Conservation (phyloP, 2,329 filamentous ascomycete genomes). For the Sclerotinia glacialis region DNA sequence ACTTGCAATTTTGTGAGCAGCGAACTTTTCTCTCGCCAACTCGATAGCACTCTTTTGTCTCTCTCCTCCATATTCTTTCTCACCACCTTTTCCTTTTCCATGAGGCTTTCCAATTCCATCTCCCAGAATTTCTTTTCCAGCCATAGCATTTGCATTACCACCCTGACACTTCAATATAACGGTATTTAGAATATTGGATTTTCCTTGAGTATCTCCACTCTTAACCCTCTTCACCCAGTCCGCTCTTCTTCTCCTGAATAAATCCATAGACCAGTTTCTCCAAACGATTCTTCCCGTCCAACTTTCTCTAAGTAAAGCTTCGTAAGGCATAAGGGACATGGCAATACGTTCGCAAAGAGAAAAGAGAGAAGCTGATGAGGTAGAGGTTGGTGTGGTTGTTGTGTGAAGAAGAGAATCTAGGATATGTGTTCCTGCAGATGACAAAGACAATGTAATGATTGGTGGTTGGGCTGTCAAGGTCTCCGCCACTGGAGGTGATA, state of each 20-base stretch:
- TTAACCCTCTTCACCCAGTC: slow-evolving; percentile 61
- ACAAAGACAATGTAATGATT: slow-evolving; percentile 44
- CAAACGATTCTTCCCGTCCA: slow-evolving; percentile 65
- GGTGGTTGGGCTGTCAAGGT: slow-evolving; percentile 19
- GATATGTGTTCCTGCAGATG: slow-evolving; percentile 63
- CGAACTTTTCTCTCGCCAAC: slow-evolving; percentile 38
- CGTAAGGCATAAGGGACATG: slow-evolving; percentile 57
- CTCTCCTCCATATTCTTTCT: slow-evolving; percentile 24
- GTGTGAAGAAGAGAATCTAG: slow-evolving; percentile 61
- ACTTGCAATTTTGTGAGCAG: slow-evolving; percentile 31
- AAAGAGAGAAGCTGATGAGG: slow-evolving; percentile 45
- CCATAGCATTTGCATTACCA: slow-evolving; percentile 14
- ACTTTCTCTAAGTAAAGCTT: slow-evolving; percentile 60
- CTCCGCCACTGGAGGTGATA: slow-evolving; percentile 36
- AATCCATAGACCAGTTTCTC: slow-evolving; percentile 72
- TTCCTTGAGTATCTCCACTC: slow-evolving; percentile 3
- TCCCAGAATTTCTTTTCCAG: slow-evolving; percentile 3
- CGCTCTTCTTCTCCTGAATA: slow-evolving; percentile 59
- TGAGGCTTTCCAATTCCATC: slow-evolving; percentile 15
- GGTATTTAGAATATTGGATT: slow-evolving; percentile 4
- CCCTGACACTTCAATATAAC: slow-evolving; percentile 16
- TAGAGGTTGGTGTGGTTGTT: slow-evolving; percentile 26
- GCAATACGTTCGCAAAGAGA: slow-evolving; percentile 68
- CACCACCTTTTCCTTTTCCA: slow-evolving; percentile 18
- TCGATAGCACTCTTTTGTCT: slow-evolving; percentile 36